Base-by-base conservation (phyloP, 2,329 filamentous ascomycete species). In the Fusarium odoratissimum region DNA sequence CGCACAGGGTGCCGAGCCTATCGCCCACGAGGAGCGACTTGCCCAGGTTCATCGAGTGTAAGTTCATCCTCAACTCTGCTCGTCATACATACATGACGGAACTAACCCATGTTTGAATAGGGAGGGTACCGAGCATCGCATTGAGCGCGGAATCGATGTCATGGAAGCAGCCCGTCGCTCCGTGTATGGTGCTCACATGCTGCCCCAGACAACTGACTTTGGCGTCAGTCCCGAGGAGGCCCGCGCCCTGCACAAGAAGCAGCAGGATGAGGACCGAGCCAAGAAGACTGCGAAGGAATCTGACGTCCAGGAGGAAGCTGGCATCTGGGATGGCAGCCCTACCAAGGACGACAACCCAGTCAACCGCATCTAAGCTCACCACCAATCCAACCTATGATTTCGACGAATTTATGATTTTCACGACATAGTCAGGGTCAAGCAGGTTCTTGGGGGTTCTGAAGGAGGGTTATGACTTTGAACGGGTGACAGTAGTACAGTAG, bases 171-270 rank as follows among this genome's bases (percentile, higher is more conserved):
- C 51, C 0, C 25, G 31, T 0, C 21, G 46, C 0, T 5, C 3
- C 0, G 0, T 51, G 0, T 51, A 51, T 4, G 46, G 46, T 0
- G 46, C 46, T 0, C 0, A 49, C 0, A 49, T 33, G 30, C 0
- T 49, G 0, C 30, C 46, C 0, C 30, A 8, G 0, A 49, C 46
- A 0, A n/a, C 21, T 0, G 5, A 5, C 0, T 49, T 49, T 3
- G 45, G 45, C 0, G 45, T 49, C 3, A 9, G 28, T 0, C 0
- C 11, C 0, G 28, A 49, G 0, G 28, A 31, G 5, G 45, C 45
- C 0, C 28, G 45, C 0, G 1, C 16, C 0, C 10, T 48, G 0
- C 2, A 49, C 0, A 0, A 12, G 2, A 31, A 12, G 0, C 45
- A 49, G 1, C 0, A 31, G 14, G 25, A 21, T 3, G 8, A 4